Percentiles rank a stretch among this genome's conserved stretches.
Conservation (phyloP, 257 asterid species). For the Catharanthus roseus region DNA sequence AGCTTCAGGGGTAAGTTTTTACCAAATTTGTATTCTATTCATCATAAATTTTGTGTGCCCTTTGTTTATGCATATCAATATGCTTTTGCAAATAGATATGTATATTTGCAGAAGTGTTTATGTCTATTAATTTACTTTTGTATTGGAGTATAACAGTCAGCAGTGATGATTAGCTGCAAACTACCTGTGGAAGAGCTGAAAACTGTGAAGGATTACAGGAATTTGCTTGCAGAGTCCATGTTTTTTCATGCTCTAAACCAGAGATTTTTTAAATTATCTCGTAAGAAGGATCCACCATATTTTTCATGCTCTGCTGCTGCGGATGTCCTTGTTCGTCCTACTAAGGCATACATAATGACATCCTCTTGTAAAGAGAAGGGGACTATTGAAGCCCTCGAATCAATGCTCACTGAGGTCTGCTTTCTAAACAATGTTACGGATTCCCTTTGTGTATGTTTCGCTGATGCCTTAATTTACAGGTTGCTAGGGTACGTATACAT, state of each 20-base stretch:
- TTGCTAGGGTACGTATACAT: conserved; percentile 79
- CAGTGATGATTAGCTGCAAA: conserved; percentile 97
- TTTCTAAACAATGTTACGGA: conserved; percentile 12
- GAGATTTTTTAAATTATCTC: conserved; percentile 88
- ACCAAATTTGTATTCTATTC: not conserved
- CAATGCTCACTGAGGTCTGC: conserved; percentile 88
- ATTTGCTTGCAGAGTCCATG: conserved; percentile 90
- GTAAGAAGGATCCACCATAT: conserved; percentile 79
- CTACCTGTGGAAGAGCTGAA: conserved; percentile 64
- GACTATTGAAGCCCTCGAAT: conserved; percentile 69
- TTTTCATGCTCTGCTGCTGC: conserved; percentile 94
- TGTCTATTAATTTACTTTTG: conserved; percentile 9
- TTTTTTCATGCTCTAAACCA: conserved; percentile 93
- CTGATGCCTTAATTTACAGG: conserved; percentile 53
- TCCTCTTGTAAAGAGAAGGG: conserved; percentile 92
- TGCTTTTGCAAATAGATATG: conserved; percentile 3
- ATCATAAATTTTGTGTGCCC: conserved; percentile 4
- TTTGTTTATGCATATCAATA: not conserved
- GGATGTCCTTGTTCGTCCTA: conserved; percentile 77
- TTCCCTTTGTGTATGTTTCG: conserved; percentile 17
- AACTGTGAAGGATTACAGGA: conserved; percentile 76
- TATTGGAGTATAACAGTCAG: conserved; percentile 58
- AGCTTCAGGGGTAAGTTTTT: conserved; percentile 77
- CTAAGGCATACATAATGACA: conserved; percentile 81
- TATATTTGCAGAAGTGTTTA: not conserved